Conservation (phyloP, 257 asterid species). For the Solanum megistacrolobum region DNA sequence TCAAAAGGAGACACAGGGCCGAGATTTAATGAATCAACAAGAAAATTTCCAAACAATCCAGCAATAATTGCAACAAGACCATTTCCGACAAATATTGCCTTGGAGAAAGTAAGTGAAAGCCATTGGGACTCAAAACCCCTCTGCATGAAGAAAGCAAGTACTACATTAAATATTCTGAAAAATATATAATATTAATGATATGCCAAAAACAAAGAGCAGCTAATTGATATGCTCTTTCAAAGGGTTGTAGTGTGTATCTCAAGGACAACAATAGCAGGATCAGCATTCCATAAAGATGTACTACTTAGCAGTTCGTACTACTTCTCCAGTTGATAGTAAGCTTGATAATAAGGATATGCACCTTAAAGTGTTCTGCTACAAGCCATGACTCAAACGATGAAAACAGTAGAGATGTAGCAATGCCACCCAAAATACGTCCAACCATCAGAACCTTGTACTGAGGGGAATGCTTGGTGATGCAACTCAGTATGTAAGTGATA, state of each 20-base stretch:
- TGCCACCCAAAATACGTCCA: conserved; percentile 93
- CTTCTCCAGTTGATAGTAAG: not conserved
- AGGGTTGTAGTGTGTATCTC: not conserved
- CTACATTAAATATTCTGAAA: not conserved
- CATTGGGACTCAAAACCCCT: conserved; percentile 89
- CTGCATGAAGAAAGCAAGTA: conserved; percentile 28
- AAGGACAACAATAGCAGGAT: not conserved
- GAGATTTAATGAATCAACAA: conserved; percentile 71
- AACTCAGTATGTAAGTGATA: conserved; percentile 83
- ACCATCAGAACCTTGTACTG: conserved; percentile 76
- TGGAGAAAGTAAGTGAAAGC: conserved; percentile 92
- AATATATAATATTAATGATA: not conserved
- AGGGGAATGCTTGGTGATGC: conserved; percentile 93
- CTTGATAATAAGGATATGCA: conserved; percentile 9
- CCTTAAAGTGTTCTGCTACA: conserved; percentile 98
- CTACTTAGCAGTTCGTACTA: not conserved
- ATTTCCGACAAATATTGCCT: conserved; percentile 93
- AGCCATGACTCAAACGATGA: conserved; percentile 98
- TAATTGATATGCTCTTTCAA: not conserved
- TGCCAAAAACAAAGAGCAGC: not conserved
- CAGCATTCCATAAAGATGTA: not conserved
- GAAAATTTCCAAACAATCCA: conserved; percentile 81
- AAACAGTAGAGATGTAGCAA: conserved; percentile 89
- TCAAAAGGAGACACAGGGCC: conserved; percentile 98
- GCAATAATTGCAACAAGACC: conserved; percentile 90